Conservation (phyloP, 2,329 filamentous ascomycete genomes). For the Colletotrichum theobromicola region DNA sequence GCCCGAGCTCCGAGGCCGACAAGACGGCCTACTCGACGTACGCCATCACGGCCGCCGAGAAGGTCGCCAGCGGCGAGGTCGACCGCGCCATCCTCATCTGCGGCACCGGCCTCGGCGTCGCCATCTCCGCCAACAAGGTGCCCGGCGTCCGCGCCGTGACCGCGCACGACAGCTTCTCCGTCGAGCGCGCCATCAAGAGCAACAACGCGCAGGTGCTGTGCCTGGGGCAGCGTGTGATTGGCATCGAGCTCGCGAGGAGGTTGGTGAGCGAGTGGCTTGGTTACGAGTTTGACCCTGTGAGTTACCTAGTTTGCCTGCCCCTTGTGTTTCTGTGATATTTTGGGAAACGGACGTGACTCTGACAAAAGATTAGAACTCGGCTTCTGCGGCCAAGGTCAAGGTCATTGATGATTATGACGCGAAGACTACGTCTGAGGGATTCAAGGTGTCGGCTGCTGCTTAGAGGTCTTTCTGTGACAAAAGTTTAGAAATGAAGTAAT, state of each 20-base stretch:
- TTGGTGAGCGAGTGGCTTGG: slow-evolving; percentile 82
- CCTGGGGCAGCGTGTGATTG: slow-evolving; percentile 85
- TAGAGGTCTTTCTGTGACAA: background rate
- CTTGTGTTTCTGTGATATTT: background rate
- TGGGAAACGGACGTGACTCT: background rate
- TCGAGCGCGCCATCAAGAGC: slow-evolving; percentile 81
- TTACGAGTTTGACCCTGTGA: slow-evolving; percentile 77
- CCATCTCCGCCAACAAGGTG: slow-evolving; percentile 87
- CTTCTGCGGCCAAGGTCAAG: slow-evolving; percentile 55
- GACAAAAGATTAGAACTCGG: background rate
- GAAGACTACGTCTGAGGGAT: background rate
- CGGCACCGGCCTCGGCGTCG: slow-evolving; percentile 84
- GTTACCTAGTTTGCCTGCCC: slow-evolving; percentile 37
- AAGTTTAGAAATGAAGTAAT: background rate
- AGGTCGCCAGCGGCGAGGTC: slow-evolving; percentile 66
- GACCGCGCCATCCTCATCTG: slow-evolving; percentile 85
- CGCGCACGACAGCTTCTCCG: slow-evolving; percentile 83
- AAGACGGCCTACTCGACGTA: slow-evolving; percentile 84
- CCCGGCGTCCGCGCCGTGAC: slow-evolving; percentile 84
- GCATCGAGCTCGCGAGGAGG: slow-evolving; percentile 78
- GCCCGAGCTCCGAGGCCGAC: slow-evolving; percentile 68
- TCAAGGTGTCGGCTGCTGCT: background rate
- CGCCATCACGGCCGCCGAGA: slow-evolving; percentile 72
- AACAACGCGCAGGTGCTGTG: slow-evolving; percentile 89
- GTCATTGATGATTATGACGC: slow-evolving; percentile 21